phyloP scores from a whole-genome alignment of 371 early-diverging fungal species.

The Zopfochytrium polystomum region DNA sequence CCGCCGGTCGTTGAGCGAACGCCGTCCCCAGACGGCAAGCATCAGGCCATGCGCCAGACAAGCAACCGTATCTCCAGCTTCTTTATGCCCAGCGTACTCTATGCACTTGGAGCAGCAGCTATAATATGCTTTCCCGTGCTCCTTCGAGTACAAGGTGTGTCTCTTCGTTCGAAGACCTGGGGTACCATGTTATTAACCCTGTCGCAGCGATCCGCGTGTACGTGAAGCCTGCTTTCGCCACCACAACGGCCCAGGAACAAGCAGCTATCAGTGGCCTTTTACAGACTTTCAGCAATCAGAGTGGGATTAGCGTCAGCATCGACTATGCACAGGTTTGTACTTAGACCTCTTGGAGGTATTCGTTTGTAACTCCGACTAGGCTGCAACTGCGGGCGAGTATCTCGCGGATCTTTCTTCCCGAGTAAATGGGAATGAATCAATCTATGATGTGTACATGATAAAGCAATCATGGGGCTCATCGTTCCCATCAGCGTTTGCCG shows the following conservation, averaged over 20 bases:
- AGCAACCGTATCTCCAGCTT: no score
- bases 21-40: no score
- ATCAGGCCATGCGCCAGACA: no score
- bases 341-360: background rate
- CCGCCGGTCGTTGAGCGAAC: no score
- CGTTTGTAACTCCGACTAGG: background rate
- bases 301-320: background rate
- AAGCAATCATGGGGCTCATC: constrained; percentile 9
- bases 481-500: background rate
- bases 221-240: background rate
- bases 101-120: no score
- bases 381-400: constrained; percentile 1
- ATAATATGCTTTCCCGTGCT: no score
- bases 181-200: no score
- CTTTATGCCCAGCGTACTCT: no score
- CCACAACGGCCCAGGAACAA: background rate
- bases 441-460: constrained; percentile 11
- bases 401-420: background rate
- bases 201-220: constrained; percentile 2
- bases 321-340: background rate
- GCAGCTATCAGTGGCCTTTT: background rate
- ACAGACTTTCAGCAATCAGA: background rate
- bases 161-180: no score
- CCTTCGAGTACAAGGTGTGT: no score
- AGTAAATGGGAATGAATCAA: background rate